Percentiles rank a stretch among this genome's conserved stretches.
phyloP scores from a whole-genome alignment of 108 stramenopile species.

The Cylindrotheca closterium region DNA sequence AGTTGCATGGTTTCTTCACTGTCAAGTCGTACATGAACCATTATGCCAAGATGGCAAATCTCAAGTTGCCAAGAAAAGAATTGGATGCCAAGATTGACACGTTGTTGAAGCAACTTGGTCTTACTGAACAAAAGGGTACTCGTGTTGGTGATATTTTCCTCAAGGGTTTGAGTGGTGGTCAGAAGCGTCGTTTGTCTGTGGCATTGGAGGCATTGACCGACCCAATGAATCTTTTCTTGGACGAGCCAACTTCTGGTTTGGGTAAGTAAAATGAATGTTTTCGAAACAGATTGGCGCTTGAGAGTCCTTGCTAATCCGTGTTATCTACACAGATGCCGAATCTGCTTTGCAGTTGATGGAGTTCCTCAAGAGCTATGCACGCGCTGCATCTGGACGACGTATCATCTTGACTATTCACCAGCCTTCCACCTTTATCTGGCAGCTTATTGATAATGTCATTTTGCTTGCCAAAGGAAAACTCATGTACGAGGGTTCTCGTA shows the following conservation, averaged over 20 bases:
- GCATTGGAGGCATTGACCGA: conserved; percentile 59
- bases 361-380: conserved; percentile 48
- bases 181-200: conserved; percentile 73
- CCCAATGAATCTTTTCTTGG: conserved; percentile 51
- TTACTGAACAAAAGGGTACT: conserved; percentile 48
- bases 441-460: conserved; percentile 54
- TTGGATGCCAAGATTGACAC: conserved; percentile 31
- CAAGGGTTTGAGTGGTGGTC: conserved; percentile 72
- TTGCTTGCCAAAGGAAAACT: conserved; percentile 50
- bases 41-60: conserved; percentile 37
- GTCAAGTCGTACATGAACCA: conserved; percentile 54
- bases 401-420: conserved; percentile 61
- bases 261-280: conserved; percentile 1
- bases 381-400: conserved; percentile 32
- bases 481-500: conserved; percentile 50
- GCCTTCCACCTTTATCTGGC: conserved; percentile 54
- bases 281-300: neutral
- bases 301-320: conserved; percentile 3
- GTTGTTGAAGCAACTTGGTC: conserved; percentile 44
- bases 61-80: conserved; percentile 7
- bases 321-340: conserved; percentile 34
- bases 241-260: conserved; percentile 16
- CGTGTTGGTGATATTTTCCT: conserved; percentile 66
- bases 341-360: conserved; percentile 59
- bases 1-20: conserved; percentile 59